Evolutionary conservation across 164 flowering plant species (phyloP), one percentile per base, ranked within the genome.

Genomic region (Cinnamomum chago): DNA sequence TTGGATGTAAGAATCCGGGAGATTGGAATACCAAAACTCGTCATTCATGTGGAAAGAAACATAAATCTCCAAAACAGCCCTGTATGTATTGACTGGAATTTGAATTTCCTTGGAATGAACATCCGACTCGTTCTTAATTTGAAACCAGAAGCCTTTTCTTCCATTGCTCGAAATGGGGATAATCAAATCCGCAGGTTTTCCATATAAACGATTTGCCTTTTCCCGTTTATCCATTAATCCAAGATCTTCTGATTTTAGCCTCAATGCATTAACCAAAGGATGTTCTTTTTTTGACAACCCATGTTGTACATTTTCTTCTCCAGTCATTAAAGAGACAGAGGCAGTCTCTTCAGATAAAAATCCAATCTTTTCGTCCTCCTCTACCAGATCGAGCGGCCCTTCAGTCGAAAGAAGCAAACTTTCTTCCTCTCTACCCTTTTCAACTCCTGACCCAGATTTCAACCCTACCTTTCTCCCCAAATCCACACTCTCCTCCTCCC

Each of bases 11-110:
- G 84, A 50, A 78, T 86, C 78, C 0, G 98, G 92, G 2, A 94
- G 97, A 67, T 95, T 95, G 5, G 92, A 86, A 83, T 91, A 95
- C 98, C 98, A 95, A 64, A 91, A 93, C 84, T 92, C 98, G 67
- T 93, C 98, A 77, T 89, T 77, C 5, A 89, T 92, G 74, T 93
- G 97, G 67, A 77, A 88, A 1, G 98, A 95, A 20, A 88, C 91
- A 65, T 86, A 93, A 68, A 93, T 55, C 58, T 95, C 97, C 55
- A 93, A 58, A 50, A 91, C 82, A 20, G 86, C 85, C 20, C 78
- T 83, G 22, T 62, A 70, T 9, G 92, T 83, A 70, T 95, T 91
- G 0, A 5, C 2, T 0, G 95, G 97, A 74, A 95, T 81, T 70
- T 62, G 73, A 51, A 94, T 25, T 3, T 62, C 75, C 75, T 82